These are phyloP conservation scores for Candida nitratophila DNA, from an alignment of 805 yeast genomes.

Conservation along the genomic window DNA sequence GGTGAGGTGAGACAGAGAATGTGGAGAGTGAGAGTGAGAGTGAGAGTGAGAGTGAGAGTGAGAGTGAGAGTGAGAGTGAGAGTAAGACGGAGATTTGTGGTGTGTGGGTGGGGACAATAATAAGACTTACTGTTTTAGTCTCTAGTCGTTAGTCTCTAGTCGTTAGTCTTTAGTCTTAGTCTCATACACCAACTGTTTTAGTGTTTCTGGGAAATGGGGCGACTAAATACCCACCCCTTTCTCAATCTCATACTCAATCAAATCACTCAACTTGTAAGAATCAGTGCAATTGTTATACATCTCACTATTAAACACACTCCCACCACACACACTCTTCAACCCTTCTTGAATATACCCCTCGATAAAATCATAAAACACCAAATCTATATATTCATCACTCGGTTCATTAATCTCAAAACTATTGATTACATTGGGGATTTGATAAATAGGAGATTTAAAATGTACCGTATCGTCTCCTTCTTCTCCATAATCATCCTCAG, in stretches of 20 bases:
- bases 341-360: conserved; percentile 13
- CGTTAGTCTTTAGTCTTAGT: too few relatives aligned
- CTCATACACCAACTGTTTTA: too few relatives aligned
- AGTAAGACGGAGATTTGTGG: too few relatives aligned
- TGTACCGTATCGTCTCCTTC: conserved; percentile 85
- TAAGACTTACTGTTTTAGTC: too few relatives aligned
- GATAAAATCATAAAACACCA: conserved; percentile 77
- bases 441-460: conserved; percentile 47
- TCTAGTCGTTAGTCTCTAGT: too few relatives aligned
- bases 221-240: neutral
- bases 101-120: too few relatives aligned
- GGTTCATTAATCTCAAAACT: conserved; percentile 29
- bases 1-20: too few relatives aligned
- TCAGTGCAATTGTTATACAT: conserved; percentile 26
- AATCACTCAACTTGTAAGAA: conserved; percentile 36
- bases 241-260: neutral
- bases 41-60: too few relatives aligned
- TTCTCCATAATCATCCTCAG: conserved; percentile 76
- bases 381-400: conserved; percentile 41
- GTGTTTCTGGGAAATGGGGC: too few relatives aligned
- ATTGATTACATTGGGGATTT: conserved; percentile 76
- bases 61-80: too few relatives aligned
- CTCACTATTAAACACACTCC: conserved; percentile 7
- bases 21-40: too few relatives aligned
- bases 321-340: conserved; percentile 11